Conservation (phyloP, 768 basidiomycete species). For the Xerocomellus amylosporus region DNA sequence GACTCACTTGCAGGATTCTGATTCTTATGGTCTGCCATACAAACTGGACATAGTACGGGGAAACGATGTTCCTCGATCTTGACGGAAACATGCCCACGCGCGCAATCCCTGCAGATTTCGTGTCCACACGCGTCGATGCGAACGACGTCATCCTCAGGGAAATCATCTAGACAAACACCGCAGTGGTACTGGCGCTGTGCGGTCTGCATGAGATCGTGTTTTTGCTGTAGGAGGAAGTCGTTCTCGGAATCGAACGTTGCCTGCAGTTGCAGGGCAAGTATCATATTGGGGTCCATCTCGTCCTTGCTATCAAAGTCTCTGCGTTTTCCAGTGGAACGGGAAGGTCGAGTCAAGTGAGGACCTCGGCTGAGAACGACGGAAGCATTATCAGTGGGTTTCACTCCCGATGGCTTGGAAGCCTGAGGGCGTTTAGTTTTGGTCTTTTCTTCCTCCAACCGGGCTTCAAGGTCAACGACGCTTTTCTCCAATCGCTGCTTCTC, state of each 20-base stretch:
- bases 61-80: constrained; percentile 53
- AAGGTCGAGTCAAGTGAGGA: not conserved
- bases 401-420: not conserved
- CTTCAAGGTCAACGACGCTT: constrained; percentile 16
- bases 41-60: constrained; percentile 61
- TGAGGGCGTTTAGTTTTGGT: not conserved
- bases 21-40: constrained; percentile 37
- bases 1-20: constrained; percentile 32
- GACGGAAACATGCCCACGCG: constrained; percentile 40
- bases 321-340: not conserved
- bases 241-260: constrained; percentile 43
- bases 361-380: not conserved
- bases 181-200: constrained; percentile 47
- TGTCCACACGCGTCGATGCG: constrained; percentile 46
- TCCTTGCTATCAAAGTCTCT: not conserved
- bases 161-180: constrained; percentile 53
- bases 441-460: constrained; percentile 13
- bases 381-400: not conserved
- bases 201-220: constrained; percentile 24
- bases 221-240: constrained; percentile 32
- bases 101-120: constrained; percentile 52
- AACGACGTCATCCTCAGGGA: constrained; percentile 43
- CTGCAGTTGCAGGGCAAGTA: constrained; percentile 35
- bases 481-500: constrained; percentile 29
- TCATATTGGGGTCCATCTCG: constrained; percentile 11